A percentile compares a stretch with the other conserved stretches of the same genome.
Evolutionary conservation across 768 basidiomycete species (phyloP).

Genomic region (Leccinum obscurum): DNA sequence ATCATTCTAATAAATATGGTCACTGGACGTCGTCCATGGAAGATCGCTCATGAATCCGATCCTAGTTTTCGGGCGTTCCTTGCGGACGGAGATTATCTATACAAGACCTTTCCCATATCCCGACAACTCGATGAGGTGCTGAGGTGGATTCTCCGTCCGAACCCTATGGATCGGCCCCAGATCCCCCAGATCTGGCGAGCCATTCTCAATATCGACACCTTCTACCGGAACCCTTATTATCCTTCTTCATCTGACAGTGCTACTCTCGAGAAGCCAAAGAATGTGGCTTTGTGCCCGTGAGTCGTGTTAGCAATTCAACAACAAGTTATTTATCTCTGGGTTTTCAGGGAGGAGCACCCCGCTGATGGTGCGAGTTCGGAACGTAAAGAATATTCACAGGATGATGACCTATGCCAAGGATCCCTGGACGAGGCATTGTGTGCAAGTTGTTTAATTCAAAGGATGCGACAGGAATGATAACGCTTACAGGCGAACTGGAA

Average conservation of each 20-base stretch:
- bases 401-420: background rate
- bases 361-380: background rate
- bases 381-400: background rate
- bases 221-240: constrained; percentile 9
- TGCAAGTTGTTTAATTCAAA: background rate
- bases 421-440: background rate
- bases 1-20: constrained; percentile 85
- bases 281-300: constrained; percentile 1
- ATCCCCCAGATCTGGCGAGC: constrained; percentile 21
- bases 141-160: constrained; percentile 19
- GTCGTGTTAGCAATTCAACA: background rate
- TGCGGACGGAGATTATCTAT: constrained; percentile 19
- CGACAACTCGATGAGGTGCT: constrained; percentile 11
- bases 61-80: constrained; percentile 16
- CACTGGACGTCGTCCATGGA: constrained; percentile 43
- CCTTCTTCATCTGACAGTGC: background rate
- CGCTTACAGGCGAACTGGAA: too few species aligned
- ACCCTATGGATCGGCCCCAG: constrained; percentile 15
- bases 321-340: background rate
- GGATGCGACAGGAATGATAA: background rate
- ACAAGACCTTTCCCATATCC: constrained; percentile 17
- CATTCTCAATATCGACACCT: constrained; percentile 18
- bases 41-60: constrained; percentile 9
- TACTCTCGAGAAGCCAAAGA: background rate
- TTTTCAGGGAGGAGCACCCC: background rate